A percentile compares a stretch with the other conserved stretches of the same genome.
These are phyloP conservation scores for Huntiella abstrusa DNA, from an alignment of 2,329 filamentous ascomycete genomes.

Conservation along the genomic window DNA sequence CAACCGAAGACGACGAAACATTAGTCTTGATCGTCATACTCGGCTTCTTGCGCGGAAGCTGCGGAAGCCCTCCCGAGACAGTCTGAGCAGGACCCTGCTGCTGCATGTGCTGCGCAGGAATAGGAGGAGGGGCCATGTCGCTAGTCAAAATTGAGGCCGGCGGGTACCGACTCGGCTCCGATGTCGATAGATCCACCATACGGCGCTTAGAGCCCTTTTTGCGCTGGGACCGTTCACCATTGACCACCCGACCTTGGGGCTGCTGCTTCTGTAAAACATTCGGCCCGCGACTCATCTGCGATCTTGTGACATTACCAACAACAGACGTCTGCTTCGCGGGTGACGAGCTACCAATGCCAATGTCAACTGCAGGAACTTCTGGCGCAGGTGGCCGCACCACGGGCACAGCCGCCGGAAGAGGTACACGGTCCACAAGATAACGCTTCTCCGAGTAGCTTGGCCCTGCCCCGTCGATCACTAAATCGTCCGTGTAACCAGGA, in stretches of 20 bases:
- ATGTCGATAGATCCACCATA: constrained; percentile 44
- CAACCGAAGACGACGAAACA: background rate
- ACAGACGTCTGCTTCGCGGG: constrained; percentile 37
- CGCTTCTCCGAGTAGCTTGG: constrained; percentile 76
- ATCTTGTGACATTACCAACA: constrained; percentile 31
- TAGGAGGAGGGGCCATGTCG: constrained; percentile 8
- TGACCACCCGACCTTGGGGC: constrained; percentile 30
- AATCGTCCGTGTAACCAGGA: constrained; percentile 77
- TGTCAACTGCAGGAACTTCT: constrained; percentile 42
- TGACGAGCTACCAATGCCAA: constrained; percentile 17
- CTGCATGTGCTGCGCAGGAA: background rate
- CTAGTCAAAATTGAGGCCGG: constrained; percentile 4
- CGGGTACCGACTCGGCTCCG: constrained; percentile 19
- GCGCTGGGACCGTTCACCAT: constrained; percentile 37
- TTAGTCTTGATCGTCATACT: constrained; percentile 4
- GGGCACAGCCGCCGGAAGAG: constrained; percentile 56
- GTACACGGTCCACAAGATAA: constrained; percentile 62
- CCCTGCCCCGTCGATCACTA: constrained; percentile 67
- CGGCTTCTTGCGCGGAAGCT: constrained; percentile 2
- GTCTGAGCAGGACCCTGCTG: background rate
- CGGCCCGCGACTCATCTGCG: constrained; percentile 17
- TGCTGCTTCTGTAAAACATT: constrained; percentile 38
- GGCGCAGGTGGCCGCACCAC: constrained; percentile 52
- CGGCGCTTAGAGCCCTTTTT: constrained; percentile 31
- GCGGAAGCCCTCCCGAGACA: constrained; percentile 1